Base-by-base conservation (phyloP, 1,139 yeast species). In the Taphrina populina region DNA sequence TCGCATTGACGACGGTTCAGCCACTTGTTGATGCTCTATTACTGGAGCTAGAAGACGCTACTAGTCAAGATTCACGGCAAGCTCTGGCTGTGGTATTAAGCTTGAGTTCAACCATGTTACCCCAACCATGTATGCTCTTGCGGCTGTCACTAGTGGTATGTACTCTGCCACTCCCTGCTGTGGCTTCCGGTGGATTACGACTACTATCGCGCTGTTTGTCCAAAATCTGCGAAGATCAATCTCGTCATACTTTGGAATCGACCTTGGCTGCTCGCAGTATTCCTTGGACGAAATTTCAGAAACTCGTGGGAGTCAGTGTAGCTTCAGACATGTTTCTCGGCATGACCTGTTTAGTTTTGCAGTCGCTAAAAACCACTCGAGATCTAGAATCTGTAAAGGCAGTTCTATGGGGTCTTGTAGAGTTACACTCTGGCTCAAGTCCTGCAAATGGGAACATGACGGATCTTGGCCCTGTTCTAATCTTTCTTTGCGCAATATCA, bases 111-210 rank as follows among this genome's bases (percentile, higher is more conserved):
- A 40, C 45, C 10, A 24, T 23, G 20, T 23, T 40, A 2, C 45
- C 45, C 8, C 34, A 40, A 4, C 34, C 45, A 5, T 26, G 17
- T 13, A 3, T 40, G 2, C 21, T 40, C 2, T 21, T 40, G n/a
- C 8, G 23, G 6, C 45, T 27, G 23, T 2, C 45, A 5, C 10
- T 40, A 21, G 45, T 23, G 19, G 7, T 40, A 11, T 30, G 47
- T 30, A 43, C 32, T 5, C 20, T 15, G 19, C 26, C 47, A n/a
- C 29, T 43, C 6, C 23, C 37, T 2, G 13, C 26, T 3, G 20
- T 43, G 8, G 47, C 47, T 11, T 43, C 37, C 2, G 47, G 34
- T 11, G 47, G 47, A 5, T 19, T 43, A 10, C 35, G 47, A 4
- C 26, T 43, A 11, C 19, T 43, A 8, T 19, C 20, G 6, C 33